phyloP scores from a whole-genome alignment of 2,329 filamentous ascomycete species.

The Colletotrichum acutatum region DNA sequence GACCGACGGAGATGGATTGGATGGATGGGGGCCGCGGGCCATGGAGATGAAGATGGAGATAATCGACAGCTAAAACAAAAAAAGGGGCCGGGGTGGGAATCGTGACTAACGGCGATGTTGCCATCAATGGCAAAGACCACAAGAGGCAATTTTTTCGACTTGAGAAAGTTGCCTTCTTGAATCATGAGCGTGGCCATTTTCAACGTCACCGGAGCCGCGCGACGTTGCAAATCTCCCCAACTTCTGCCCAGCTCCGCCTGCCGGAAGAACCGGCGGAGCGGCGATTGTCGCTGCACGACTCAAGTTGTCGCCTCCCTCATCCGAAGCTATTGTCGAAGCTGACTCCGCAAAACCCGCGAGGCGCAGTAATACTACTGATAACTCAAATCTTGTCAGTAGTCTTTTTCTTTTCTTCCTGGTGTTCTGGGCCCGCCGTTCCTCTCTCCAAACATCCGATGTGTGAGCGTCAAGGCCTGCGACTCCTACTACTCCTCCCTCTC shows the following conservation, averaged over 20 bases:
- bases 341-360: neutral
- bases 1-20: neutral
- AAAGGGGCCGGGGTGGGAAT: neutral
- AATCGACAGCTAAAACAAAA: neutral
- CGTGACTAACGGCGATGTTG: neutral
- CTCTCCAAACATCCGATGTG: conserved; percentile 29
- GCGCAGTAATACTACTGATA: conserved; percentile 3
- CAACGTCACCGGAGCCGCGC: neutral
- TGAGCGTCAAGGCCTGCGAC: neutral
- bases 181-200: neutral
- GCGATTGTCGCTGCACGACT: neutral
- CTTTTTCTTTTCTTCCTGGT: neutral
- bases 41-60: neutral
- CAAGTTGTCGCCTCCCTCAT: neutral
- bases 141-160: neutral
- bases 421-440: neutral
- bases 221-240: neutral
- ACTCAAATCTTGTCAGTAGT: neutral
- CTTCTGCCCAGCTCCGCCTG: neutral
- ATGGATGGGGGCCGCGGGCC: no score
- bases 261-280: neutral
- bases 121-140: neutral
- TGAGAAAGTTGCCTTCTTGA: neutral
- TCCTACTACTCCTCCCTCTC: neutral
- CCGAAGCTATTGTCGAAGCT: conserved; percentile 5